Evolutionary conservation across 805 yeast genomes (phyloP), one percentile per base, ranked within the genome.

Genomic region (Isabelozyma heimii): DNA sequence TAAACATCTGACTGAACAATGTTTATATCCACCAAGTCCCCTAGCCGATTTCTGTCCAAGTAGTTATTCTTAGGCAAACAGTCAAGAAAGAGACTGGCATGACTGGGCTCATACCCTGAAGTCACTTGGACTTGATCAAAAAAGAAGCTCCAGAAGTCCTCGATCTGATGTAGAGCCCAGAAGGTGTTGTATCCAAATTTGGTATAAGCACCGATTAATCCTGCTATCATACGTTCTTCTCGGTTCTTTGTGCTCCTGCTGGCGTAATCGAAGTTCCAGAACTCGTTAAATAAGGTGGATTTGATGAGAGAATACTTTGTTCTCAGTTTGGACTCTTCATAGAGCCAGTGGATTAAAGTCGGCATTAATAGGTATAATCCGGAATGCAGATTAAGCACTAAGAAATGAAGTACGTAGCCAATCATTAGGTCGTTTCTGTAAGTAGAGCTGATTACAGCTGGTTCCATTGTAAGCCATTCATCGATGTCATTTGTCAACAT

Each of bases 391-490:
- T 72, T 61, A 47, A 71, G 54, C n/a, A 64, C 64, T 5, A 72
- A 44, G 16, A 72, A 47, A 42, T 70, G 73, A 5, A 68, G 41
- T 12, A 72, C 44, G 49, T 73, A 73, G 1, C 76, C 76, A 2
- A 65, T 38, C 12, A 71, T 47, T 8, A 72, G 49, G 20, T 62
- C 65, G 14, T 45, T 41, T 24, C 64, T 58, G 49, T 69, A 59
- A 0, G 47, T 17, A 6, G 44, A 42, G n/a, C 58, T 55, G 8
- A 69, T 50, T 9, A 56, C 30, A 10, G 42, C 37, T 1, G 75
- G 75, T 35, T 69, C 71, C 53, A 67, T 53, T 28, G 54, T 62
- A 8, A 73, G 59, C 76, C 76, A 72, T 10, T 52, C 57, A 47
- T 70, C 75, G 2, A 72, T 63, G 44, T 70, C 75, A 40, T 69